Conservation (phyloP, 306 rosid species). For the Comarum palustre region DNA sequence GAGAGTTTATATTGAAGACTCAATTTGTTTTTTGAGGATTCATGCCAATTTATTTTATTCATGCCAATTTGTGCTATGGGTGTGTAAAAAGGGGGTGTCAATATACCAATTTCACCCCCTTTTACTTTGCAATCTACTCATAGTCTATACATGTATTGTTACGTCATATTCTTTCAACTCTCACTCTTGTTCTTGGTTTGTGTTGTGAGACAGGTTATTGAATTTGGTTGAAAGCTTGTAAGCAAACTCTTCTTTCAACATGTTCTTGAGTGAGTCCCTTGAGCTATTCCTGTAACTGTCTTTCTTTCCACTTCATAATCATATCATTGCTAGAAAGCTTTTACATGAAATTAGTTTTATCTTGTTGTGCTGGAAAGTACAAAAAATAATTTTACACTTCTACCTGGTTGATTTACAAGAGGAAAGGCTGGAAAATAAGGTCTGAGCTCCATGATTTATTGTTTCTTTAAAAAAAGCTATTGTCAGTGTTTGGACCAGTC, state of each 20-base stretch:
- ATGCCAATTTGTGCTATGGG: too few relatives aligned
- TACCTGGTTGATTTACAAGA: not conserved
- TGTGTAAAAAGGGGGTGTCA: not conserved
- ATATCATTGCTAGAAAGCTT: slow-evolving; percentile 1
- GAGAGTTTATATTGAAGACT: not conserved
- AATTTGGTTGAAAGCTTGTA: slow-evolving; percentile 88
- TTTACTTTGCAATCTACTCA: not conserved
- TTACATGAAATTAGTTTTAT: not conserved
- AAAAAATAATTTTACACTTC: not conserved
- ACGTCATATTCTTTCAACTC: slow-evolving; percentile 10
- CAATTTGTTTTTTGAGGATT: not conserved
- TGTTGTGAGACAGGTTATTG: slow-evolving; percentile 60
- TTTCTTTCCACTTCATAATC: slow-evolving; percentile 7
- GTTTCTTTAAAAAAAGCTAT: not conserved
- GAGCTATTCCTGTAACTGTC: slow-evolving; percentile 16
- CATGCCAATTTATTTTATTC: not conserved
- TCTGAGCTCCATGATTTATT: not conserved
- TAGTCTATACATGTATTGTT: not conserved
- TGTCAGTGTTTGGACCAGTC: not conserved
- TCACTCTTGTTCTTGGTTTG: slow-evolving; percentile 23
- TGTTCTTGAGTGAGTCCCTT: slow-evolving; percentile 74
- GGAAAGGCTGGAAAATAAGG: not conserved
- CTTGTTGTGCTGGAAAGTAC: too few relatives aligned
- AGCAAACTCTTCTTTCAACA: slow-evolving; percentile 64
- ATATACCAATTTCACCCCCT: not conserved